Base-by-base conservation (phyloP, 2,329 filamentous ascomycete species). In the Decorospora gaudefroyi region DNA sequence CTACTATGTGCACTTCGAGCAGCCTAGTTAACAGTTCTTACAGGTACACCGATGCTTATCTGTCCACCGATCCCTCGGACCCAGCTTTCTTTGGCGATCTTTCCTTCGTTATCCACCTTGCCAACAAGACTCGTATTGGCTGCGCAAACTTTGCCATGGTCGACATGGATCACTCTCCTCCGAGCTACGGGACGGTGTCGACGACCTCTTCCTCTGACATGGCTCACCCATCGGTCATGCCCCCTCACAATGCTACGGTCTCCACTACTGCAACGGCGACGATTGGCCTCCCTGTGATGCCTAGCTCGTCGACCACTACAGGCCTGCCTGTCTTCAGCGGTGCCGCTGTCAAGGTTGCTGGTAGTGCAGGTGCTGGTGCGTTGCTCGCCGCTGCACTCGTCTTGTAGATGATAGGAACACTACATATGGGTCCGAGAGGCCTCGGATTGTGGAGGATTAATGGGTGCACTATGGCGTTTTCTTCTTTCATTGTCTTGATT, bases 121-220 rank as follows among this genome's bases (percentile, higher is more conserved):
- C 72, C 36, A 78, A 82, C 66, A 74, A 73, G 52, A 78, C 75
- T 6, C 75, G 77, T 50, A 71, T 83, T 56, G 75, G 76, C 19
- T 84, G 81, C 69, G 80, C 76, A 45, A 82, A 82, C 65, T 82
- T 83, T 62, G 65, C 55, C 27, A 45, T 46, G 26, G 16, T 59
- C 89, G 25, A 23, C 21, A 1, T 21, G 10, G 21, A 15, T 22
- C 26, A n/a, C 13, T 37, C 17, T 46, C 43, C n/a, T 13, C 32
- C 5, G 38, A 10, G 38, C 17, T 36, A 29, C 40, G 12, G 32
- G 8, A 19, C 38, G 27, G 40, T 32, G 15, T 28, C 15, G 39
- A 48, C 31, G 32, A 34, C 42, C 7, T 28, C 40, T 23, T 48
- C 43, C 5, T 53, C 56, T 8, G 36, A 27, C 30, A 30, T 30